Evolutionary conservation across 108 stramenopile genomes (phyloP), one percentile per base, ranked within the genome.

Genomic region (Skeletonema potamos): DNA sequence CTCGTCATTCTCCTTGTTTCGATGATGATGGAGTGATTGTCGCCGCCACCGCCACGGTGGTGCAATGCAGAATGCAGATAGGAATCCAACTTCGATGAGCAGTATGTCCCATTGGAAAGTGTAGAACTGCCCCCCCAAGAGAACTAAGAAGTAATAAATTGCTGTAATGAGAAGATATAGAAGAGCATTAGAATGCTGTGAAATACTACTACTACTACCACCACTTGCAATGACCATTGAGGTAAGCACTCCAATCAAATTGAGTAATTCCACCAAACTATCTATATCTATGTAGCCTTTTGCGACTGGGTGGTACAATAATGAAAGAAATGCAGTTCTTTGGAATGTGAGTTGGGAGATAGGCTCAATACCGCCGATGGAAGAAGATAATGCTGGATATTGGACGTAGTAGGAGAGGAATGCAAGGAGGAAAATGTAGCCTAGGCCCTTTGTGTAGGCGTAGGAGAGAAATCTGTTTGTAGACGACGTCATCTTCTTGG

Each of bases 41-140:
- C n/a, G n/a, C n/a, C n/a, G n/a, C n/a, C n/a, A n/a, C n/a, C 1
- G 44, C 77, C 80, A 81, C 11, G 75, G 85, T n/a, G 75, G 85
- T 20, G 67, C 87, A 70, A 69, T 83, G 28, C 73, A 82, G 22
- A 87, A 28, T 17, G 81, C 64, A 18, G 81, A 63, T 2, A 87
- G 51, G 22, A 74, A 76, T 10, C 84, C 85, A n/a, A 73, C 61
- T 68, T 94, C 93, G 0, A 87, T 17, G 10, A 94, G 76, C 15
- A 94, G 58, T 9, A 76, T 82, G 48, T 94, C 93, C 93, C 93
- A 94, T 83, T 94, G 93, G 76, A 92, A 94, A 17, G 67, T 63
- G 43, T 89, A 88, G 58, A 92, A 90, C 0, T 64, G 54, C 1
- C 78, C 76, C n/a, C 84, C 83, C 10, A 66, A 32, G 20, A 59